Conservation (phyloP, 208 protist species). For the Trypanosoma brucei region DNA sequence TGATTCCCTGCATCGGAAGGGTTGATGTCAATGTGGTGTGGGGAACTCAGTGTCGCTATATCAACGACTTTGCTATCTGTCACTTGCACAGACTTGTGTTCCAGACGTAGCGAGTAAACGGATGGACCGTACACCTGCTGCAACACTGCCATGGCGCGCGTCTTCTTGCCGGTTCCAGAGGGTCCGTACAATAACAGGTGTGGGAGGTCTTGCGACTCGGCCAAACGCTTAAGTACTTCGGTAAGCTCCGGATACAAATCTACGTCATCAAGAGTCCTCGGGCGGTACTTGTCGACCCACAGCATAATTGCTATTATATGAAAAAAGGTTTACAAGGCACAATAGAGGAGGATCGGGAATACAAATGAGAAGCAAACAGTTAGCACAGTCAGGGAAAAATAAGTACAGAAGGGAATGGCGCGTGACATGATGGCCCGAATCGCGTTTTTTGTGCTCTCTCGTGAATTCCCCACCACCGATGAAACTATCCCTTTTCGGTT, state of each 20-base stretch:
- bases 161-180: slow-evolving; percentile 95
- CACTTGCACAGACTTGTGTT: slow-evolving; percentile 88
- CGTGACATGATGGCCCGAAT: too few species aligned
- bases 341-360: neutral
- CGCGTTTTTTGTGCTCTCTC: too few species aligned
- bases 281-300: slow-evolving; percentile 99
- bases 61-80: slow-evolving; percentile 94
- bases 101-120: slow-evolving; percentile 80
- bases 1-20: slow-evolving; percentile 97
- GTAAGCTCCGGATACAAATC: slow-evolving; percentile 93
- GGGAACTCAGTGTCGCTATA: slow-evolving; percentile 93
- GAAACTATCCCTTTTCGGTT: too few species aligned
- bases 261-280: slow-evolving; percentile 92
- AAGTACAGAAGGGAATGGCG: too few species aligned
- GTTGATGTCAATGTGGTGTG: slow-evolving; percentile 99
- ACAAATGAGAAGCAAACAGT: neutral
- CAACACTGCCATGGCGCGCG: slow-evolving; percentile 93
- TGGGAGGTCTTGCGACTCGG: slow-evolving; percentile 88
- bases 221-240: slow-evolving; percentile 85
- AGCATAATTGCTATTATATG: slow-evolving; percentile 70
- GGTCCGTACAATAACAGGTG: slow-evolving; percentile 98
- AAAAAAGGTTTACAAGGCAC: neutral
- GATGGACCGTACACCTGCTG: slow-evolving; percentile 92
- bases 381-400: neutral
- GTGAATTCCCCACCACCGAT: too few species aligned